Base-by-base conservation (phyloP, 164 flowering plant species). In the Hamamelis virginiana region DNA sequence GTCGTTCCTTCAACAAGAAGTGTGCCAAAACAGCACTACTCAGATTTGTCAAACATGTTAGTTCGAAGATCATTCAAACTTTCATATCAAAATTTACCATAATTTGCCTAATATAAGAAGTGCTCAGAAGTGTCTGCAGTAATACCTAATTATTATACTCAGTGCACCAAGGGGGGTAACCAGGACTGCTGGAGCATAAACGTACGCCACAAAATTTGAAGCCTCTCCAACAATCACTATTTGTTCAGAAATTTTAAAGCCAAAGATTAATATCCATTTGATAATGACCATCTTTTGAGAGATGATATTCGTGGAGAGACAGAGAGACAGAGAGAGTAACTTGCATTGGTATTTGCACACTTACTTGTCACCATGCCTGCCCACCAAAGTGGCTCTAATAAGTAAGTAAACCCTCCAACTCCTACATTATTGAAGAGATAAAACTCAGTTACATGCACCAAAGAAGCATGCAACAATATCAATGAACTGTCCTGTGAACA, bases 351-450 rank as follows among this genome's bases (percentile, higher is more conserved):
- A 38, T 43, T 53, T 10, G 1, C 45, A 38, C 19, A 79, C 90
- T 79, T 83, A 94, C 97, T 94, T 70, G 86, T 86, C 43, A 87
- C 70, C 97, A 91, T 90, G 73, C 98, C 98, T 13, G 85, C 86
- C 98, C 98, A 94, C 97, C 98, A 94, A 22, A 94, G 91, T 9
- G 98, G 98, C 78, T 94, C 91, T 25, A 85, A 66, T 57, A 94
- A 80, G 77, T 94, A 94, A 33, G 91, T 75, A 66, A 90, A 90
- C 28, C 98, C 97, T 65, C 97, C 98, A 74, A 75, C 80, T 57
- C 97, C 97, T 91, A 74, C 72, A 81, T 59, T 26, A 46, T 22
- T 14, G 56, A 72, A 74, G 55, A 50, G 8, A 25, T 22, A 63
- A 38, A 55, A 9, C 9, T 15, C 8, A 45, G 11, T 59, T 56